Conservation (phyloP, 768 basidiomycete genomes). For the Termitomyces sp. region DNA sequence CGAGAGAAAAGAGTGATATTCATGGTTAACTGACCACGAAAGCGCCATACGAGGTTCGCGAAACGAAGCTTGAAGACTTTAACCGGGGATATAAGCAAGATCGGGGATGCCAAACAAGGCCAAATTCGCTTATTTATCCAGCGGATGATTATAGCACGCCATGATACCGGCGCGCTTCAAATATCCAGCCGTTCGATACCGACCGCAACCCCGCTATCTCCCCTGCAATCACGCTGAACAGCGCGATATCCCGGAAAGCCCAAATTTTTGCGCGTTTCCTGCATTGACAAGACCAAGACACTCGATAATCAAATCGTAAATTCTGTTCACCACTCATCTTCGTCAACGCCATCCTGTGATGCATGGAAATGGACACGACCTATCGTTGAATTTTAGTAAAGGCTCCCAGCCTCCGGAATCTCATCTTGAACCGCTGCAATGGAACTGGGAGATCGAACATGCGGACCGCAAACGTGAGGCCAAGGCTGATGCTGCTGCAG, state of each 20-base stretch:
- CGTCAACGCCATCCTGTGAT: constrained; percentile 27
- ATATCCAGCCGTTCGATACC: constrained; percentile 10
- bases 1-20: too few relatives aligned
- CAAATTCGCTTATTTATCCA: constrained; percentile 17
- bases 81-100: too few relatives aligned
- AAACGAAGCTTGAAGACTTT: neutral
- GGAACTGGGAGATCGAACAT: constrained; percentile 73
- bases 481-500: constrained; percentile 58
- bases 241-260: neutral
- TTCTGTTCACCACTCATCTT: constrained; percentile 4
- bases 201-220: constrained; percentile 5
- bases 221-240: neutral
- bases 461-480: constrained; percentile 66
- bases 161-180: constrained; percentile 9
- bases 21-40: too few relatives aligned
- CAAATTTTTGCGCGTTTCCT: neutral
- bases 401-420: constrained; percentile 7
- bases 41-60: neutral
- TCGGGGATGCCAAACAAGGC: constrained; percentile 3
- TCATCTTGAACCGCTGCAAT: constrained; percentile 38
- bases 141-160: constrained; percentile 13
- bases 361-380: constrained; percentile 28
- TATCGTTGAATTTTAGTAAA: constrained; percentile 16
- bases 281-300: neutral
- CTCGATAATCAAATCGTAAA: constrained; percentile 7